Evolutionary conservation across 2,329 filamentous ascomycete species (phyloP).

Genomic region (Botrytis deweyae): DNA sequence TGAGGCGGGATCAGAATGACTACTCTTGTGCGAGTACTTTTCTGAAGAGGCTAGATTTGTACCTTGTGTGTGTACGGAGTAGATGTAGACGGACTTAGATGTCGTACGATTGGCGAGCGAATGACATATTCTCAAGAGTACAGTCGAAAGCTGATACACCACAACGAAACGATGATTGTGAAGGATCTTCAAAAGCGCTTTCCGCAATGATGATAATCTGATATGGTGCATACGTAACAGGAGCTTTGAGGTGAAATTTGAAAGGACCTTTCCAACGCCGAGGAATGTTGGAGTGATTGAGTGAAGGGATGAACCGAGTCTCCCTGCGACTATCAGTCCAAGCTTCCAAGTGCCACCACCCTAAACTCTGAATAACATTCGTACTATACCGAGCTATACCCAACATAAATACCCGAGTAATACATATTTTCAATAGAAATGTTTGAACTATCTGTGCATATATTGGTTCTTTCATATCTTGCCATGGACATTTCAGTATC

Average conservation of each 20-base stretch:
- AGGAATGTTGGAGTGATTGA: not conserved
- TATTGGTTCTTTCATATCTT: not conserved
- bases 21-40: not conserved
- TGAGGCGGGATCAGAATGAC: not conserved
- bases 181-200: not conserved
- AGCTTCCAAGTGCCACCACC: not conserved
- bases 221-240: not conserved
- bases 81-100: not conserved
- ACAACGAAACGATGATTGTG: not conserved
- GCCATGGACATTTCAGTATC: not conserved
- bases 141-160: not conserved
- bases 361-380: not conserved
- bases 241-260: not conserved
- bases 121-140: not conserved
- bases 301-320: not conserved
- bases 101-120: not conserved
- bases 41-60: not conserved
- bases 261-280: not conserved
- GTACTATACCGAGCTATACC: not conserved
- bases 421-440: not conserved
- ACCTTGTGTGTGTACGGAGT: not conserved
- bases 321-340: not conserved
- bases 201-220: not conserved
- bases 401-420: not conserved
- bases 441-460: not conserved